phyloP scores from a whole-genome alignment of 352 stramenopile genomes.

The Phytophthora fragariaefolia region DNA sequence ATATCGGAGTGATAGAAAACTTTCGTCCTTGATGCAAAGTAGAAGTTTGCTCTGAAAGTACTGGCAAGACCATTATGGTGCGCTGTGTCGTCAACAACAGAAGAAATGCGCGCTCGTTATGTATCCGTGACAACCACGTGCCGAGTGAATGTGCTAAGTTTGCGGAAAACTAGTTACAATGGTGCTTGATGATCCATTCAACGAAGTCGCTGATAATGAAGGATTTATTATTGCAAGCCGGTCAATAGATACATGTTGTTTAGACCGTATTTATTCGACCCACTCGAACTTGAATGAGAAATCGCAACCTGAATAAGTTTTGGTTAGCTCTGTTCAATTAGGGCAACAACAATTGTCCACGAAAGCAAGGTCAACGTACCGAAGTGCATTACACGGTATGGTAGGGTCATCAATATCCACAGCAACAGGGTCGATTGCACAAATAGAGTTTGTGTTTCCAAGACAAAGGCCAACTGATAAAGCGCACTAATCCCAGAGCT shows the following conservation, averaged over 20 bases:
- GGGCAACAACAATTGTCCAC: neutral
- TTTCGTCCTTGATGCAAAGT: too few species aligned
- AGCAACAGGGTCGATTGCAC: constrained; percentile 37
- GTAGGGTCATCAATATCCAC: constrained; percentile 33
- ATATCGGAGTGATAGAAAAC: too few species aligned
- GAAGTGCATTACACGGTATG: constrained; percentile 35
- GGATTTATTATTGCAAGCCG: neutral
- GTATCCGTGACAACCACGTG: too few species aligned
- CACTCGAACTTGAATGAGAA: constrained; percentile 27
- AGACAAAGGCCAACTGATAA: constrained; percentile 43
- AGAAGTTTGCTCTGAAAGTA: too few species aligned
- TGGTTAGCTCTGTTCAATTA: neutral
- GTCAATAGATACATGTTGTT: too few species aligned
- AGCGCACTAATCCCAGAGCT: constrained; percentile 26
- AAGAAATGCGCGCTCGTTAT: too few species aligned
- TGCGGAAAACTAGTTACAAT: too few species aligned
- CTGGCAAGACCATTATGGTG: too few species aligned
- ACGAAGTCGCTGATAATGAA: too few species aligned
- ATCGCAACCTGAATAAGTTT: constrained; percentile 14
- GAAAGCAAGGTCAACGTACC: constrained; percentile 19
- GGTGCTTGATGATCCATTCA: too few species aligned
- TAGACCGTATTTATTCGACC: neutral
- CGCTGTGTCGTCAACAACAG: too few species aligned
- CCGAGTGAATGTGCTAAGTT: too few species aligned
- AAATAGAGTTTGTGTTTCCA: constrained; percentile 38